phyloP scores from a whole-genome alignment of 2,329 filamentous ascomycete species.

The Helotiales sp. region DNA sequence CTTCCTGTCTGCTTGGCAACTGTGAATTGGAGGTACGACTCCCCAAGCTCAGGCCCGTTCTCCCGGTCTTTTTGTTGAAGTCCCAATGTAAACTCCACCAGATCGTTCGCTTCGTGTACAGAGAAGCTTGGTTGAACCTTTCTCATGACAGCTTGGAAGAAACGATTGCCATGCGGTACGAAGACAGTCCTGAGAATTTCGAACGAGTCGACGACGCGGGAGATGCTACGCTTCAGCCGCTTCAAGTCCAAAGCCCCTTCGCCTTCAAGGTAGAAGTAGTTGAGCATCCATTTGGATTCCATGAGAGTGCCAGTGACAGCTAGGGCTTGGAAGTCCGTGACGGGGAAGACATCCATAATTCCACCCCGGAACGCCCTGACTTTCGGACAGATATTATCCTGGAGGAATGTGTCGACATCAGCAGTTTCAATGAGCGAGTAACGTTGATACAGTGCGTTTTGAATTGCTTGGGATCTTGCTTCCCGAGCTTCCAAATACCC shows the following conservation, averaged over 20 bases:
- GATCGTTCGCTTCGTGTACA: not conserved
- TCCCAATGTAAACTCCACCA: not conserved
- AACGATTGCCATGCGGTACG: not conserved
- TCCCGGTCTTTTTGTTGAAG: not conserved
- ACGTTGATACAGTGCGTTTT: not conserved
- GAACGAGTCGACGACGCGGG: not conserved
- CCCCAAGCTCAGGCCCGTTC: not conserved
- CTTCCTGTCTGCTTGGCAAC: not conserved
- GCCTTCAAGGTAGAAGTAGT: not conserved
- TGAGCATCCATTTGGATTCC: not conserved
- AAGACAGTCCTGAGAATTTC: not conserved
- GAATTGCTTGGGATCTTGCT: slow-evolving; percentile 10
- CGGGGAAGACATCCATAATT: not conserved
- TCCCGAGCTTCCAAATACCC: slow-evolving; percentile 8
- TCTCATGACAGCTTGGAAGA: not conserved
- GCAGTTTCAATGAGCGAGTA: not conserved
- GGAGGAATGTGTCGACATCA: not conserved
- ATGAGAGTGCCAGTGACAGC: not conserved
- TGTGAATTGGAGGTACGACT: not conserved
- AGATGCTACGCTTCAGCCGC: not conserved
- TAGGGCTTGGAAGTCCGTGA: not conserved
- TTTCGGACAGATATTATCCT: not conserved
- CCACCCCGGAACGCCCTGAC: not conserved
- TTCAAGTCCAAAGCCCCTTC: not conserved
- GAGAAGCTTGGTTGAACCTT: not conserved